Conservation (phyloP, 768 basidiomycete species). For the Mycena leptocephala region DNA sequence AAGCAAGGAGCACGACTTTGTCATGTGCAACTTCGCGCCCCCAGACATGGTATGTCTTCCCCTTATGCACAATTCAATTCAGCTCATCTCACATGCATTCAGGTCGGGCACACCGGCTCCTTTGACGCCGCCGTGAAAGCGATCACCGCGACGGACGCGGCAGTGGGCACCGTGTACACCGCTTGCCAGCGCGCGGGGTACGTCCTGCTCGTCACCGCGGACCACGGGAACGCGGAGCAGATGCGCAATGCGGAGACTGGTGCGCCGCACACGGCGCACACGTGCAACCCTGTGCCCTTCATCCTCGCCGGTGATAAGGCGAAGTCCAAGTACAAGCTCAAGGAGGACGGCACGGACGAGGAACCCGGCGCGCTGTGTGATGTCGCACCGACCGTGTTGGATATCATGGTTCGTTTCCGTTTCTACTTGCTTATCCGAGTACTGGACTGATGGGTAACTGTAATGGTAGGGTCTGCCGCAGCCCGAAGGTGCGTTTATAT, state of each 20-base stretch:
- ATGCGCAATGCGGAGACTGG: slow-evolving; percentile 91
- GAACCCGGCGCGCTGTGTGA: not conserved
- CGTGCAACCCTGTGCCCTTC: slow-evolving; percentile 55
- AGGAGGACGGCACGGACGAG: not conserved
- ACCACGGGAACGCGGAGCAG: slow-evolving; percentile 97
- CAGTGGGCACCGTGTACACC: slow-evolving; percentile 89
- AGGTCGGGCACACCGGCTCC: slow-evolving; percentile 94
- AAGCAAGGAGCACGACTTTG: slow-evolving; percentile 82
- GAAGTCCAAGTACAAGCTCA: not conserved
- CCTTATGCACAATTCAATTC: not conserved
- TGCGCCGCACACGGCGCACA: too few species aligned
- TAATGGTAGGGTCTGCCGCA: not conserved
- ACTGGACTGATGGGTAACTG: too few species aligned
- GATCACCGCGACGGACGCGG: slow-evolving; percentile 88
- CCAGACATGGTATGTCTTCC: slow-evolving; percentile 87
- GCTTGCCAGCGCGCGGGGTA: slow-evolving; percentile 92
- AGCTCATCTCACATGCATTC: not conserved
- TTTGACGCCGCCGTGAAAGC: slow-evolving; percentile 94
- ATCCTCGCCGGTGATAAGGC: not conserved
- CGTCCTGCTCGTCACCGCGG: slow-evolving; percentile 89
- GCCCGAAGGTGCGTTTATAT: not conserved
- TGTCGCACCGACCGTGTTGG: too few species aligned
- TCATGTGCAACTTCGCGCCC: slow-evolving; percentile 99
- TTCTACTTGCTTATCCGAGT: too few species aligned
- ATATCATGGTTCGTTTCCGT: too few species aligned